Percentiles rank a stretch among this genome's conserved stretches.
phyloP scores from a whole-genome alignment of 176 grass and related monocot genomes.

The Bonia amplexicaulis region DNA sequence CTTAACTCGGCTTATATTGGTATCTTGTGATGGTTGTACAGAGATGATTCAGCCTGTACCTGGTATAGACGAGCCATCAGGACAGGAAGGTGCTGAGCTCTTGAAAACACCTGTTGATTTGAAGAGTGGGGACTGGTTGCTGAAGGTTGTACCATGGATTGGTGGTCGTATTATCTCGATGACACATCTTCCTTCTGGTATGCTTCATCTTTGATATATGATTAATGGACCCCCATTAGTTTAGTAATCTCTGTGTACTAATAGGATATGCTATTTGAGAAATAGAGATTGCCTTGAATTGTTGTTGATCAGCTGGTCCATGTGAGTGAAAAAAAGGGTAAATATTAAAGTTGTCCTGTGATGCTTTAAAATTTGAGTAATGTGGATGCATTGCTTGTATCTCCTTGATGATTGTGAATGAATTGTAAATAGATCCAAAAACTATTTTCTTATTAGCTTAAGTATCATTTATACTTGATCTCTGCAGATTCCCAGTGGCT shows the following conservation, averaged over 20 bases:
- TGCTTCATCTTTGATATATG: neutral
- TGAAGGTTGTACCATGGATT: constrained; percentile 93
- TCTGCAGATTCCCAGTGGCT: constrained; percentile 83
- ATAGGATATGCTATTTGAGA: neutral
- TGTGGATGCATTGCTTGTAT: neutral
- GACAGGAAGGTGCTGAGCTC: constrained; percentile 66
- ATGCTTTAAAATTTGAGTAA: neutral
- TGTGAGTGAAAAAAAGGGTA: neutral
- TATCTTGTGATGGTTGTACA: constrained; percentile 34
- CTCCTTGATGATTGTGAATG: neutral
- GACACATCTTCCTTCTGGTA: constrained; percentile 89
- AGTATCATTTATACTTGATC: constrained; percentile 11
- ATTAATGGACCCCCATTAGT: neutral
- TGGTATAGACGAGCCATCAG: constrained; percentile 44
- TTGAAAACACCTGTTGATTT: constrained; percentile 83
- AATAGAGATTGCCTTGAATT: constrained; percentile 1
- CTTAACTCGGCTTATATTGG: neutral
- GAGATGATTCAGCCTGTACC: constrained; percentile 65
- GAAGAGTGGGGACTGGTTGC: constrained; percentile 74
- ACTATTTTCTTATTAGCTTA: neutral
- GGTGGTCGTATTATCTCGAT: constrained; percentile 89
- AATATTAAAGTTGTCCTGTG: neutral
- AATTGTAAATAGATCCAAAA: constrained; percentile 2
- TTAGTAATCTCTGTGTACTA: neutral
- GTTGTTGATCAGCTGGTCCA: neutral